These are phyloP conservation scores for Nicotiana benthamiana DNA, from an alignment of 257 asterid species.

Conservation along the genomic window DNA sequence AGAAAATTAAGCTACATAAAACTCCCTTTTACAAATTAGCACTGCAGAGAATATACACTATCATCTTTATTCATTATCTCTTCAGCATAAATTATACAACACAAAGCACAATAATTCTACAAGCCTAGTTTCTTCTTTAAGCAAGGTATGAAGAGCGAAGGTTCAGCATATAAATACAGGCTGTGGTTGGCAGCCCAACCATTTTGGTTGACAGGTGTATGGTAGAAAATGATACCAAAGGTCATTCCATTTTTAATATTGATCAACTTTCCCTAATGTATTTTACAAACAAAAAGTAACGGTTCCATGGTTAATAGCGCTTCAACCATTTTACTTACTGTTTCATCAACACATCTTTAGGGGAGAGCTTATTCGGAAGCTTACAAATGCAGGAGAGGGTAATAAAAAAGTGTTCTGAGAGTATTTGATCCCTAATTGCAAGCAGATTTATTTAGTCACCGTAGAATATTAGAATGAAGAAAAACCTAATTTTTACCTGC, in stretches of 20 bases:
- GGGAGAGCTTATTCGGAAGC: not conserved
- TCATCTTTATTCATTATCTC: not conserved
- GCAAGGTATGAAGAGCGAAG: not conserved
- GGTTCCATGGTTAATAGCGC: not conserved
- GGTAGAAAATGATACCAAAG: not conserved
- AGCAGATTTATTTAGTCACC: not conserved
- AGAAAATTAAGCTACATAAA: not conserved
- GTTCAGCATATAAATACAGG: not conserved
- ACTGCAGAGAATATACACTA: not conserved
- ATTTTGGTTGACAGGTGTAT: not conserved
- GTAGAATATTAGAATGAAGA: not conserved
- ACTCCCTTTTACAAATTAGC: not conserved
- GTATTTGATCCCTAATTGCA: not conserved
- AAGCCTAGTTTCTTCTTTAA: not conserved
- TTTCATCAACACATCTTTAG: not conserved
- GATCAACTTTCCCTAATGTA: not conserved
- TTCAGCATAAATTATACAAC: not conserved
- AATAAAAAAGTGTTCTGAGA: not conserved
- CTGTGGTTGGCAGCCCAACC: not conserved
- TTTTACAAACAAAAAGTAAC: not conserved
- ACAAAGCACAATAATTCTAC: not conserved
- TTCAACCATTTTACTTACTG: not conserved
- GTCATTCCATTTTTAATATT: not conserved
- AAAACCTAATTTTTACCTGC: conserved; percentile 12
- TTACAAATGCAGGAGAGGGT: not conserved